Base-by-base conservation (phyloP, 257 asterid genomes). In the Scutellaria barbata region DNA sequence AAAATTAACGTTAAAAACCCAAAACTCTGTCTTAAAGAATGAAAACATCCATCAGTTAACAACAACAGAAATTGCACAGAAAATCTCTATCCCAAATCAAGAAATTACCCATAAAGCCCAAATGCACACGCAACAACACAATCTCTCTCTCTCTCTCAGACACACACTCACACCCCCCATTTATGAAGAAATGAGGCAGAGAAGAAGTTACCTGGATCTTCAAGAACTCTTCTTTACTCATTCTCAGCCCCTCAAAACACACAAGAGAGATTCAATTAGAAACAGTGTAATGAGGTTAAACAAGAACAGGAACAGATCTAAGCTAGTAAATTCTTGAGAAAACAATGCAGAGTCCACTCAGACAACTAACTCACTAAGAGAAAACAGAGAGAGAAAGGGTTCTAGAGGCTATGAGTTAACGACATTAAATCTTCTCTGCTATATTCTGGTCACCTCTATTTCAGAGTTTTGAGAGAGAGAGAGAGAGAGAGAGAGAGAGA, bases 151-250 rank as follows among this genome's bases (percentile, higher is more conserved):
- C 55, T 10, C 50, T 1, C 48, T 35, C 73, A 8, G 54, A 10
- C 30, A 3, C 71, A 25, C 58, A 46, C 18, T 11, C 57, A 37
- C 40, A 17, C 35, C 46, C 64, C 46, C 6, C 46, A 53, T 62
- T 16, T 39, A 52, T 43, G 35, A 48, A 18, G 33, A 82, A 70
- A 76, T 70, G 68, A 47, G 68, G 52, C 40, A 62, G 56, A 18
- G 22, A 69, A 47, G 48, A 74, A 56, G 71, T 56, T 71, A 83
- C 87, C 87, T 80, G 85, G 73, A 83, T 83, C 83, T 83, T 83
- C 87, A 83, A 77, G 76, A 83, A 80, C 80, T 83, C 87, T 66
- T 83, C 87, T 78, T 80, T 83, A 63, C 81, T 83, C 87, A 83
- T 83, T 75, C 75, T 76, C 64, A 60, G 77, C 65, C 54, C 59